Percentiles rank a stretch among this genome's conserved stretches.
Evolutionary conservation across 495 filamentous ascomycete genomes (phyloP).

Genomic region (Neurospora sp.): DNA sequence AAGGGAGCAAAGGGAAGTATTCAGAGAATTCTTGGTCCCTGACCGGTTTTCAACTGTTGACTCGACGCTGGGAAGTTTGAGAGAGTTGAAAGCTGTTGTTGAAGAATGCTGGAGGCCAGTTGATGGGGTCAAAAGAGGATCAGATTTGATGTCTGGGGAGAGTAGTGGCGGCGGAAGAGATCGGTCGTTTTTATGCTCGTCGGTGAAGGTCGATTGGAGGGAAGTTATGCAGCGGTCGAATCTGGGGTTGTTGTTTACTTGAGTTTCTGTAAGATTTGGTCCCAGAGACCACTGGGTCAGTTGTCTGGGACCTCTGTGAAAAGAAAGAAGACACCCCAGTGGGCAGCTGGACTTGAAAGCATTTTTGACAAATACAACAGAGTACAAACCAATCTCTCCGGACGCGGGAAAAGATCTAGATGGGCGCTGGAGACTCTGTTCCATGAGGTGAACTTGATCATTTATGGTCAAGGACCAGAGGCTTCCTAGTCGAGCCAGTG

Average conservation of each 20-base stretch:
- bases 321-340: background rate
- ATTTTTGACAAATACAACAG: background rate
- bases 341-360: background rate
- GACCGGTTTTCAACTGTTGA: background rate
- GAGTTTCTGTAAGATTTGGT: background rate
- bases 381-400: background rate
- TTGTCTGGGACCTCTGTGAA: background rate
- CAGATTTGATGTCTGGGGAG: background rate
- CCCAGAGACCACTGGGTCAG: background rate
- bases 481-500: background rate
- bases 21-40: background rate
- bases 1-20: background rate
- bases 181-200: background rate
- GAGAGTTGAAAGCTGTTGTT: background rate
- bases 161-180: background rate
- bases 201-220: background rate
- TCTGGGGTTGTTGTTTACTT: background rate
- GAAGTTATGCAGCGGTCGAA: background rate
- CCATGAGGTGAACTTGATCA: background rate
- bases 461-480: background rate
- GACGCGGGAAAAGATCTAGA: background rate
- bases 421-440: background rate
- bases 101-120: background rate
- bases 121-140: background rate
- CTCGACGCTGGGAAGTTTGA: background rate